Conservation (phyloP, 352 stramenopile species). For the Phytophthora europaea region DNA sequence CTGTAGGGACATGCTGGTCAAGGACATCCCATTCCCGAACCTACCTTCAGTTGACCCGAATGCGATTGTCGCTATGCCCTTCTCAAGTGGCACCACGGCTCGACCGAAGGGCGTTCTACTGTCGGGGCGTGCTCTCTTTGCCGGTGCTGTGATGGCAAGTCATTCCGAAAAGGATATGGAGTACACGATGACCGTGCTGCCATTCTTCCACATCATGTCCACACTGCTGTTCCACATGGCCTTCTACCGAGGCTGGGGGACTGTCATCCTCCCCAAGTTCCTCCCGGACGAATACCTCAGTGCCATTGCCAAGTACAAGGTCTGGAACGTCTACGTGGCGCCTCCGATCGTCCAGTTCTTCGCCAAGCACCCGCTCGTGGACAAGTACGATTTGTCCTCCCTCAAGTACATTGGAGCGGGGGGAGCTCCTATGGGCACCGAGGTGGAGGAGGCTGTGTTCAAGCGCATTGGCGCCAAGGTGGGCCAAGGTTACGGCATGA, state of each 20-base stretch:
- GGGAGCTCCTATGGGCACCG: conserved; percentile 84
- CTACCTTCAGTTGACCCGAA: conserved; percentile 29
- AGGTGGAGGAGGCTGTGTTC: conserved; percentile 71
- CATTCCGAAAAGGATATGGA: conserved; percentile 51
- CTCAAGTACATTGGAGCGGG: conserved; percentile 79
- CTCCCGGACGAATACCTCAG: conserved; percentile 88
- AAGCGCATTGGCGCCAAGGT: conserved; percentile 66
- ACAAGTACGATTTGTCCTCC: conserved; percentile 88
- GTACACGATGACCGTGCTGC: conserved; percentile 66
- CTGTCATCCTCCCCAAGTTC: conserved; percentile 90
- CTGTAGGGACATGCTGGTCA: conserved; percentile 39
- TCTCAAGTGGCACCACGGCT: conserved; percentile 94
- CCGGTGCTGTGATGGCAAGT: conserved; percentile 70
- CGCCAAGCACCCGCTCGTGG: conserved; percentile 88
- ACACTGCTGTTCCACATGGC: conserved; percentile 75
- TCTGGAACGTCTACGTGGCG: conserved; percentile 67
- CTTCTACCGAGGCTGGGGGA: conserved; percentile 66
- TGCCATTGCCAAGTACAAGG: conserved; percentile 76
- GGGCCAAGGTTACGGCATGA: conserved; percentile 70
- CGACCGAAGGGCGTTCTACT: conserved; percentile 92
- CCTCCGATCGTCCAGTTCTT: conserved; percentile 86
- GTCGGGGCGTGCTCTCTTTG: conserved; percentile 81
- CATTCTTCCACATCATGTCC: conserved; percentile 95
- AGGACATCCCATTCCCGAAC: conserved; percentile 38
- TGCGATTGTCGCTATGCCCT: conserved; percentile 74